Conservation (phyloP, 768 basidiomycete genomes). For the Calvatia gigantea region DNA sequence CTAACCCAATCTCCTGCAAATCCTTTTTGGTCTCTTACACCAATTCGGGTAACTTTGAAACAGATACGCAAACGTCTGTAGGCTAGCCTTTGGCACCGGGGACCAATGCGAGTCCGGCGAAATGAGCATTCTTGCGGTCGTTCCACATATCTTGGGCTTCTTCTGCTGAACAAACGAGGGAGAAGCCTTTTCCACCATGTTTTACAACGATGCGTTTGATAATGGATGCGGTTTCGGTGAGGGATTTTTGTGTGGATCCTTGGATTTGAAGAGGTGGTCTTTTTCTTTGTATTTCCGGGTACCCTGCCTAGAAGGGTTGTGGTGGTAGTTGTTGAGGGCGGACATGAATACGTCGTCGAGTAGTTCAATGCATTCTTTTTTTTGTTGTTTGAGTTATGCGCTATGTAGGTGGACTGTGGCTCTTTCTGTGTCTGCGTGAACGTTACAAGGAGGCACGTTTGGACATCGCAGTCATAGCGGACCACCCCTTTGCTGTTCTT, state of each 20-base stretch:
- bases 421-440: too few relatives aligned
- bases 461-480: too few relatives aligned
- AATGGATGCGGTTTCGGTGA: conserved; percentile 57
- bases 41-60: conserved; percentile 61
- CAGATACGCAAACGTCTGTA: conserved; percentile 78
- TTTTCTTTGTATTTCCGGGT: conserved; percentile 56
- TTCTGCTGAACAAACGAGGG: conserved; percentile 55
- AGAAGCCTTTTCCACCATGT: conserved; percentile 66
- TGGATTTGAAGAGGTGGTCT: conserved; percentile 82
- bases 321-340: conserved; percentile 54
- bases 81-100: conserved; percentile 59
- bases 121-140: conserved; percentile 65
- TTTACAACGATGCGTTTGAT: conserved; percentile 55
- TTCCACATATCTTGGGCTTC: conserved; percentile 76
- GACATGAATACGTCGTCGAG: conserved; percentile 70
- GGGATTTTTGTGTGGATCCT: conserved; percentile 54
- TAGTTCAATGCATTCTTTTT: conserved; percentile 77
- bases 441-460: too few relatives aligned
- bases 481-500: too few relatives aligned
- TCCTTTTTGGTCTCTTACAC: conserved; percentile 73
- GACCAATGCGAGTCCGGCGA: conserved; percentile 50
- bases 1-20: conserved; percentile 48
- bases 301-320: conserved; percentile 36
- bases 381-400: too few relatives aligned
- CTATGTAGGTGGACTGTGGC: too few relatives aligned